phyloP scores from a whole-genome alignment of 1,284 basidiomycete species.

The Microbotryum saponariae region DNA sequence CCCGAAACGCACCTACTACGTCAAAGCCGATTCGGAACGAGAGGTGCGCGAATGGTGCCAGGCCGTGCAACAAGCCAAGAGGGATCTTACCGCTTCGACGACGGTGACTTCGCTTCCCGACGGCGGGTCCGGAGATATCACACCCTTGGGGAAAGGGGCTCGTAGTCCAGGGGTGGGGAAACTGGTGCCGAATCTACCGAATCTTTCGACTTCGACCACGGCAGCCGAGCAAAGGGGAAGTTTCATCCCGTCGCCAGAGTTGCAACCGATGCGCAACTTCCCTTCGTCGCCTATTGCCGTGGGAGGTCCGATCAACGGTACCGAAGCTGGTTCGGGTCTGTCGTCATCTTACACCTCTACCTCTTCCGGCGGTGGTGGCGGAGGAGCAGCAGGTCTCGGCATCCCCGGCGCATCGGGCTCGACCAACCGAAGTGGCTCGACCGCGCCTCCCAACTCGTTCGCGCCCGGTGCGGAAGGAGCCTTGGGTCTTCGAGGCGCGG shows the following conservation, averaged over 20 bases:
- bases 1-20: constrained; percentile 83
- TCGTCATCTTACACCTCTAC: neutral
- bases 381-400: too few relatives aligned
- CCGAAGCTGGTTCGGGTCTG: neutral
- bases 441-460: constrained; percentile 9
- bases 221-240: too few relatives aligned
- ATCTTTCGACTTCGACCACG: too few relatives aligned
- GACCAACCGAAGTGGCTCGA: neutral
- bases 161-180: too few relatives aligned
- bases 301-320: too few relatives aligned
- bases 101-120: constrained; percentile 45
- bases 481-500: constrained; percentile 1
- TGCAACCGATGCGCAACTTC: too few relatives aligned
- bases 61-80: constrained; percentile 69
- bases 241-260: too few relatives aligned
- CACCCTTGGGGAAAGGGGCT: too few relatives aligned
- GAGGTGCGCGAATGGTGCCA: constrained; percentile 71
- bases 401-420: neutral
- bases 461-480: constrained; percentile 5
- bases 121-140: too few relatives aligned
- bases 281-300: too few relatives aligned
- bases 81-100: constrained; percentile 54
- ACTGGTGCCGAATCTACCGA: too few relatives aligned
- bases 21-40: constrained; percentile 62
- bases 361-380: neutral